Base-by-base conservation (phyloP, 148 eudicot genomes). In the Vaccinium darrowii region DNA sequence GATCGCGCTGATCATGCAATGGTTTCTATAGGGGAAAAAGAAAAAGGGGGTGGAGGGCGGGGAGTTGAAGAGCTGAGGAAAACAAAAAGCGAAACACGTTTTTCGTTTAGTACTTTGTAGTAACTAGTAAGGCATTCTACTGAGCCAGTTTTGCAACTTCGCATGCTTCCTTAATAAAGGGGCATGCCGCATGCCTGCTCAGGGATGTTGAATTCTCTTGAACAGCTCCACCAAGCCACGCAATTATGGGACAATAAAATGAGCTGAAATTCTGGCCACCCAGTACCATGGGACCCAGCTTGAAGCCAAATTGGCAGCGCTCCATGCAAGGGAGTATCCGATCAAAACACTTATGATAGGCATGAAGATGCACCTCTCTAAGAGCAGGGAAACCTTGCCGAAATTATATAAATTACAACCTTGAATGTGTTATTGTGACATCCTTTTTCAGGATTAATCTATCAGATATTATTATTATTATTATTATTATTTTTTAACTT, bases 281-380 rank as follows among this genome's bases (percentile, higher is more conserved):
- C 13, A 76, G 15, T 30, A 49, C 30, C 30, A 49, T n/a, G 1
- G 56, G 53, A 76, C 16, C 25, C 79, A 76, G 56, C 56, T 76
- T 76, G 56, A 76, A 76, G 8, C 30, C 27, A 23, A 49, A n/a
- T 56, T 76, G 56, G n/a, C 14, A 3, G 57, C 27, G 25, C 79
- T 50, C 56, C 30, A 5, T 76, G 52, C 79, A 76, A n/a, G 79
- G 56, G 9, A 75, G 79, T 21, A 47, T 76, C 79, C 23, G 27
- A 21, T 76, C 79, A 49, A 76, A 76, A 16, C n/a, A 76, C 30
- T 76, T 76, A 49, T n/a, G 30, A 23, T 30, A 76, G 50, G 79
- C 14, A 50, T 5, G 54, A 76, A 76, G 56, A 76, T 76, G 53
- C 52, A 49, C 56, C 33, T 76, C 80, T 49, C 57, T 50, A 50